Evolutionary conservation across 2,329 filamentous ascomycete genomes (phyloP), one percentile per base, ranked within the genome.

Genomic region (Fusarium domesticum): DNA sequence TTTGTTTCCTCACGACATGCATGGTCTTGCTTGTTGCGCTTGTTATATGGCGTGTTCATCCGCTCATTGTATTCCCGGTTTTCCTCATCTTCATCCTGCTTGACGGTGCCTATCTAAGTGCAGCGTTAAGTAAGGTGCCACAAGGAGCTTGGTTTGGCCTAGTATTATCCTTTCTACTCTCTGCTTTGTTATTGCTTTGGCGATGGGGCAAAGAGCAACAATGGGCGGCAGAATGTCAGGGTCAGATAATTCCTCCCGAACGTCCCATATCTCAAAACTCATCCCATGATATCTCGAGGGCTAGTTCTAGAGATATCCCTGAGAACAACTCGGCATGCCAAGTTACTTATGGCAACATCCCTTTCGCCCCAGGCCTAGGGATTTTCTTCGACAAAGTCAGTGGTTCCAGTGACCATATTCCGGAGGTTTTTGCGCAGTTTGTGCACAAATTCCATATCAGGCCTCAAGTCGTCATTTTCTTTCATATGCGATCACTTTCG

Each of bases 341-440:
- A 28, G n/a, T 6, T 32, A 1, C 71, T 66, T 61, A 68, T 36
- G 66, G 67, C 4, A 47, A 62, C 5, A 51, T 72, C 4, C 72
- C 70, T 18, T 68, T 66, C 0, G 76, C 78, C 41, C 71, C 70
- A 46, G 85, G 73, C 30, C 74, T 78, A 4, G 85, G 83, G 2
- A 81, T 89, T 44, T 89, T 87, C 70, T 89, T 89, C 62, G 86
- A 89, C 66, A 89, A 90, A 65, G 74, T 77, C 1, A 84, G 85
- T 35, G 36, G 36, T 31, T 8, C 19, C 8, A 17, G 38, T 12
- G 23, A 28, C 23, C 23, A 28, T 28, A 28, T 28, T 11, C 38
- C 39, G 17, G 23, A 28, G 6, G 31, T 35, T 10, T 89, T 87
- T 62, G 77, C 79, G 2, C 83, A 89, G 35, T 89, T 89, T 60